phyloP scores from a whole-genome alignment of 176 grass and related monocot species.

The Lolium multiflorum region DNA sequence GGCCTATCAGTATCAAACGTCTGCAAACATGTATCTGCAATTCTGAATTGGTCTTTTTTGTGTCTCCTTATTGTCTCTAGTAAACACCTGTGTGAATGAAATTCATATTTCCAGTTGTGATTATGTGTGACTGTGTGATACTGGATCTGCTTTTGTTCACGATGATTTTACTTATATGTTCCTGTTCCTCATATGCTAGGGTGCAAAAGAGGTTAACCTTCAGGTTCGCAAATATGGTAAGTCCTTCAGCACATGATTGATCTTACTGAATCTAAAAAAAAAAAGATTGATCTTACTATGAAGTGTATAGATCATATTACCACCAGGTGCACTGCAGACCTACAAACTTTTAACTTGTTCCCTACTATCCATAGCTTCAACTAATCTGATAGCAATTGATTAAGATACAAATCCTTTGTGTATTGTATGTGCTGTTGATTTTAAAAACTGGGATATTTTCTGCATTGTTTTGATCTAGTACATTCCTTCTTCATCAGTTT shows the following conservation, averaged over 20 bases:
- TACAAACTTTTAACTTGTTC: slow-evolving; percentile 13
- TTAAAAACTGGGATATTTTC: slow-evolving; percentile 10
- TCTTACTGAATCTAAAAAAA: not conserved
- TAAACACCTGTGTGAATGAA: not conserved
- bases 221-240: slow-evolving; percentile 46
- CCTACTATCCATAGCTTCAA: not conserved
- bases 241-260: slow-evolving; percentile 5
- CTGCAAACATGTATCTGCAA: not conserved
- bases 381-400: not conserved
- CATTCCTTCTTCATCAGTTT: slow-evolving; percentile 13
- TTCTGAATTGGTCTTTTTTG: not conserved
- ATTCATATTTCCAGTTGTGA: not conserved
- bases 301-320: not conserved
- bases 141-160: not conserved
- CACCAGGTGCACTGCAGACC: not conserved
- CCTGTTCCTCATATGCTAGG: slow-evolving; percentile 37
- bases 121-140: not conserved
- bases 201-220: slow-evolving; percentile 35
- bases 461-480: not conserved
- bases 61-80: not conserved
- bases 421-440: not conserved
- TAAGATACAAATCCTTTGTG: not conserved
- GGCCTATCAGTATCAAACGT: not conserved
- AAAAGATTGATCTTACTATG: slow-evolving; percentile 22
- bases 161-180: not conserved